Evolutionary conservation across 805 yeast genomes (phyloP), one percentile per base, ranked within the genome.

Genomic region (Barnettozyma pratensis): DNA sequence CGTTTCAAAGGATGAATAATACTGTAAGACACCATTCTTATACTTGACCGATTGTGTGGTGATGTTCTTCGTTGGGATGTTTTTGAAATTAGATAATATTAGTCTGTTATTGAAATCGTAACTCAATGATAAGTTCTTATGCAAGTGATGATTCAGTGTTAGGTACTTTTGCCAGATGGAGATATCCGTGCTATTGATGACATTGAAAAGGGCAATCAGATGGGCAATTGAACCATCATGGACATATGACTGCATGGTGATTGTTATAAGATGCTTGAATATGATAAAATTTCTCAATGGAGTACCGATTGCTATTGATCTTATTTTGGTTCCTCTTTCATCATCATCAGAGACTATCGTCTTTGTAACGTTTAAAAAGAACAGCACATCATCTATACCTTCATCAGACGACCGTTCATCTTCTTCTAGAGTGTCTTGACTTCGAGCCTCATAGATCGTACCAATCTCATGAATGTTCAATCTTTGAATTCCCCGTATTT

Each of bases 261-360:
- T 71, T 41, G 78, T 62, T 38, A 84, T 59, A 46, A 83, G 56
- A 7, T 87, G 88, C 57, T 77, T 79, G 65, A 82, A 80, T 37
- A 75, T 73, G 49, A 74, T 74, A 61, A 80, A 80, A 58, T 71
- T 79, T 35, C 73, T 63, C 45, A 79, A 64, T 11, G 71, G 67
- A 3, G 89, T 80, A 1, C 83, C 74, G 8, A 85, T 64, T 6
- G 85, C 77, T 48, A 85, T 67, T 3, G 87, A 70, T 57, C 77
- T 79, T 48, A 85, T 81, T 14, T 68, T 66, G 3, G 81, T 77
- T 1, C 90, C 90, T 56, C 91, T 69, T 46, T 70, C 74, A 12
- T 62, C 57, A 7, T 58, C 47, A 37, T 71, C 72, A 3, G 44
- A 29, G 49, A 68, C 70, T 45, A 72, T 66, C 28, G 80, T 69